Evolutionary conservation across 768 basidiomycete species (phyloP).

Genomic region (Hygrophorus pudorinus): DNA sequence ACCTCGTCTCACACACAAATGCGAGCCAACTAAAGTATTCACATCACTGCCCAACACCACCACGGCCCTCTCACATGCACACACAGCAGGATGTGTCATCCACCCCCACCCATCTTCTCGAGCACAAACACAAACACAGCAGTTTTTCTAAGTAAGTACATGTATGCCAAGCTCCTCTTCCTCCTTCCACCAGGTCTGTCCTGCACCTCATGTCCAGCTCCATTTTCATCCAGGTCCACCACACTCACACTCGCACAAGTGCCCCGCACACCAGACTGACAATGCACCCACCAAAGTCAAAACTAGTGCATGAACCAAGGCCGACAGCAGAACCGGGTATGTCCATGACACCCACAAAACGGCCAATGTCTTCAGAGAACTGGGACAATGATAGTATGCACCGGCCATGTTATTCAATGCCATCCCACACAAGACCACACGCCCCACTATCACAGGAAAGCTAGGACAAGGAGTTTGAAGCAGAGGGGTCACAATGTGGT

Average conservation of each 20-base stretch:
- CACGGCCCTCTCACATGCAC: too few relatives aligned
- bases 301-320: slow-evolving; percentile 17
- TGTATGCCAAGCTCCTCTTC: too few relatives aligned
- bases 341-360: slow-evolving; percentile 34
- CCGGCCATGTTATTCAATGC: not conserved
- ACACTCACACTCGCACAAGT: slow-evolving; percentile 8
- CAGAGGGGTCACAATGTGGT: slow-evolving; percentile 13
- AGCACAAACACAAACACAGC: too few relatives aligned
- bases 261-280: slow-evolving; percentile 9
- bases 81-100: too few relatives aligned
- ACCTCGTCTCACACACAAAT: too few relatives aligned
- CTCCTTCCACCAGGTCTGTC: slow-evolving; percentile 3
- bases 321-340: slow-evolving; percentile 36
- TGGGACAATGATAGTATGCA: slow-evolving; percentile 39
- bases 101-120: too few relatives aligned
- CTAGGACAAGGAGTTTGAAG: slow-evolving; percentile 58
- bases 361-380: slow-evolving; percentile 31
- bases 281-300: slow-evolving; percentile 3
- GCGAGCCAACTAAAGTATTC: too few relatives aligned
- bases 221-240: slow-evolving; percentile 17
- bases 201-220: not conserved
- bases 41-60: too few relatives aligned
- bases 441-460: slow-evolving; percentile 27
- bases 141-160: too few relatives aligned
- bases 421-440: slow-evolving; percentile 9